A percentile compares a stretch with the other conserved stretches of the same genome.
Conservation (phyloP, 345 rosid genomes). For the Moricandia arvensis region DNA sequence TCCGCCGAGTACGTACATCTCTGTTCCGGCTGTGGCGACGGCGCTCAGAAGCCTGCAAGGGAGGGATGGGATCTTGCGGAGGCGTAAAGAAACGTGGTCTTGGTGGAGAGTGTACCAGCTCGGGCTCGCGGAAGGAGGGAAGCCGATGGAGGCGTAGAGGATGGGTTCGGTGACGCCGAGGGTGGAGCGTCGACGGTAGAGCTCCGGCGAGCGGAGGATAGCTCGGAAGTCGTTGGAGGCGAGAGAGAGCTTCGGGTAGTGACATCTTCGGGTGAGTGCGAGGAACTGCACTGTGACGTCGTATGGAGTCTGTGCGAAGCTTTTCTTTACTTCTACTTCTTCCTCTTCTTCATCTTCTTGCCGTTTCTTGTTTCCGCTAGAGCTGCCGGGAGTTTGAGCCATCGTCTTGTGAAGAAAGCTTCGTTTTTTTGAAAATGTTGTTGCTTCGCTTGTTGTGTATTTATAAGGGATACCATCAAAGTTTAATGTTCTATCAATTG, state of each 20-base stretch:
- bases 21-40: neutral
- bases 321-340: neutral
- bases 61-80: neutral
- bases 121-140: neutral
- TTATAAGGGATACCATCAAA: too few species aligned
- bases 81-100: neutral
- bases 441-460: too few species aligned
- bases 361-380: neutral
- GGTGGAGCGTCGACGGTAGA: neutral
- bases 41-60: neutral
- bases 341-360: too few species aligned
- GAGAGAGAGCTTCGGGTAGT: neutral
- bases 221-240: neutral
- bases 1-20: conserved; percentile 7
- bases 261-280: neutral
- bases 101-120: neutral
- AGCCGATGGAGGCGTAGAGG: neutral
- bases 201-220: neutral
- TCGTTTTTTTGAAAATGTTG: too few species aligned
- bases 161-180: neutral
- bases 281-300: neutral
- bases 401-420: neutral
- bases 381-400: neutral
- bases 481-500: too few species aligned
- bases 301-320: neutral